These are phyloP conservation scores for Taphrina betulina DNA, from an alignment of 1,139 yeast genomes.

Conservation along the genomic window DNA sequence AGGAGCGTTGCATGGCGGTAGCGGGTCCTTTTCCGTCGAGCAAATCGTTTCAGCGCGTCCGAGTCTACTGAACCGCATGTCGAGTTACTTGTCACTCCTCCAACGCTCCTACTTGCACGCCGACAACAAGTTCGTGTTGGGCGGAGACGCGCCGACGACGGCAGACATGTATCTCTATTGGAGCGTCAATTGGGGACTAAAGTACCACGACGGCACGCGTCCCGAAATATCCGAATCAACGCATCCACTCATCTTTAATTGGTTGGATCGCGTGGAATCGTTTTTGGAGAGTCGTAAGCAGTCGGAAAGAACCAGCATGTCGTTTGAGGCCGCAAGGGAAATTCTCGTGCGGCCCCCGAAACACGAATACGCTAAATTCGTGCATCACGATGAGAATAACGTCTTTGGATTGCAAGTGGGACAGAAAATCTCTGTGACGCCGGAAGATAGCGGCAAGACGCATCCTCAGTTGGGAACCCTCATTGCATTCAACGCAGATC, in stretches of 20 bases:
- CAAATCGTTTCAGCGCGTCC: constrained; percentile 3
- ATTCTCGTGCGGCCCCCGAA: constrained; percentile 20
- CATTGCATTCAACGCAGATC: constrained; percentile 13
- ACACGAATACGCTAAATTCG: constrained; percentile 31
- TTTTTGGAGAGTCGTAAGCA: constrained; percentile 6
- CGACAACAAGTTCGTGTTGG: constrained; percentile 20
- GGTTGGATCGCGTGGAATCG: constrained; percentile 13
- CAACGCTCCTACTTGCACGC: background rate
- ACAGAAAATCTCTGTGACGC: constrained; percentile 14
- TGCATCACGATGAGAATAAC: constrained; percentile 17
- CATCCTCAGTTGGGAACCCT: constrained; percentile 26
- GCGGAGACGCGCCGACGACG: constrained; percentile 22
- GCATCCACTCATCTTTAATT: constrained; percentile 11
- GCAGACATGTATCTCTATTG: constrained; percentile 30
- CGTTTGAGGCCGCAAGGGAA: constrained; percentile 20
- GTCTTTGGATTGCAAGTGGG: constrained; percentile 8
- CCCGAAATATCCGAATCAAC: constrained; percentile 17
- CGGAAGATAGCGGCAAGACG: constrained; percentile 15
- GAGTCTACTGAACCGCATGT: constrained; percentile 1
- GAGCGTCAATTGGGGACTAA: constrained; percentile 13
- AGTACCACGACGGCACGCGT: constrained; percentile 6
- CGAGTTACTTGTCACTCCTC: constrained; percentile 9
- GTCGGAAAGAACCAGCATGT: constrained; percentile 9
- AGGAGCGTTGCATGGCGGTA: constrained; percentile 10
- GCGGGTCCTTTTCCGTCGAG: constrained; percentile 12